These are phyloP conservation scores for Iris pallida DNA, from an alignment of 116 monocot species.

Conservation along the genomic window DNA sequence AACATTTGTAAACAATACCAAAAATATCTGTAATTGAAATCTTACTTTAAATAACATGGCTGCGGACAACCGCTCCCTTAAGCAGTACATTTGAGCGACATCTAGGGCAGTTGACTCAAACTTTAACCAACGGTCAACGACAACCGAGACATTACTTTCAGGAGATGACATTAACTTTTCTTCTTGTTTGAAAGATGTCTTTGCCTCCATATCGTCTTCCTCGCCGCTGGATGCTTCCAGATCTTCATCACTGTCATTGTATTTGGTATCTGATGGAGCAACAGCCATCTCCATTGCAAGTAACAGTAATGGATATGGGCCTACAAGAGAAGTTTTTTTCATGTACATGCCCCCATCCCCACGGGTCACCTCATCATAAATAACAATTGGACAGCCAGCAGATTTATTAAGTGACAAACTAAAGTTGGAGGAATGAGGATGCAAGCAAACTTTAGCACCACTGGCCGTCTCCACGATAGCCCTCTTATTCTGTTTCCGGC, in stretches of 20 bases:
- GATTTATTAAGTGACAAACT: constrained; percentile 46
- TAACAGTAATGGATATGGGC: constrained; percentile 71
- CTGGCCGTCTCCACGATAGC: constrained; percentile 63
- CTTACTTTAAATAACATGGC: constrained; percentile 88
- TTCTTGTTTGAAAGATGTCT: constrained; percentile 15
- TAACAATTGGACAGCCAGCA: constrained; percentile 36
- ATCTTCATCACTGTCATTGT: constrained; percentile 50
- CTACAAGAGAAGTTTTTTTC: constrained; percentile 59
- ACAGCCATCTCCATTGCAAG: constrained; percentile 84
- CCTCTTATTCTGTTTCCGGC: constrained; percentile 33
- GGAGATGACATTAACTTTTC: constrained; percentile 82
- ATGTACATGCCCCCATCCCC: constrained; percentile 82
- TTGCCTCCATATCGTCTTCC: constrained; percentile 41
- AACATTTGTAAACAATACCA: neutral
- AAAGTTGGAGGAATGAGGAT: constrained; percentile 79
- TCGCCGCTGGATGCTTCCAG: constrained; percentile 33
- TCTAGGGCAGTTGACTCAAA: constrained; percentile 82
- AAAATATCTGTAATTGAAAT: neutral
- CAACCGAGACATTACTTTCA: constrained; percentile 62
- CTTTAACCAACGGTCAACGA: constrained; percentile 86
- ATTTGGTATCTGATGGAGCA: constrained; percentile 49
- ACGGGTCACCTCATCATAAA: constrained; percentile 92
- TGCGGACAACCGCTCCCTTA: constrained; percentile 71
- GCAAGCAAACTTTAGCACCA: constrained; percentile 76
- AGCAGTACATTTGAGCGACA: constrained; percentile 94